Conservation (phyloP, 2,329 filamentous ascomycete species). For the Xylariaceae sp. region DNA sequence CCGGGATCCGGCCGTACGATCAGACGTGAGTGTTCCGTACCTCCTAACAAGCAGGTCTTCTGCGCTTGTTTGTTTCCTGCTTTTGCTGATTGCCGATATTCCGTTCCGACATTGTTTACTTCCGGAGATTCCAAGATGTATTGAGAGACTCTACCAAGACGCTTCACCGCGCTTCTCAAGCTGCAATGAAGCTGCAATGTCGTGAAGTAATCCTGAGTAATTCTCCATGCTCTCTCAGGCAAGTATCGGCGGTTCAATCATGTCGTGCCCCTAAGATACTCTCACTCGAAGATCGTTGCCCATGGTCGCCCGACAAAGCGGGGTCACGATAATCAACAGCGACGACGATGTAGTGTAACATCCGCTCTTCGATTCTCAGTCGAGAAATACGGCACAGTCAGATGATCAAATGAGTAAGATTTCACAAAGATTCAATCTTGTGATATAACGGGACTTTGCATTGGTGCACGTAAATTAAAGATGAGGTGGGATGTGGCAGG, state of each 20-base stretch:
- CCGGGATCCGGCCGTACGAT: constrained; percentile 11
- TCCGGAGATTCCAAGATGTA: too few species aligned
- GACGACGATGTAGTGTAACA: constrained; percentile 14
- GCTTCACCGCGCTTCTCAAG: neutral
- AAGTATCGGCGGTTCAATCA: neutral
- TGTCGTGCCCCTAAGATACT: neutral
- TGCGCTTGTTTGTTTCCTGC: neutral
- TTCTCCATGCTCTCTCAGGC: neutral
- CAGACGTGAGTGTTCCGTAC: too few species aligned
- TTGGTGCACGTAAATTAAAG: neutral
- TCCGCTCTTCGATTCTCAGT: constrained; percentile 3
- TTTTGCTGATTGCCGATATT: neutral
- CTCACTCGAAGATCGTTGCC: constrained; percentile 1
- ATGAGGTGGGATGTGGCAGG: neutral
- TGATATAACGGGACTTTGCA: neutral
- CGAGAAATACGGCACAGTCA: constrained; percentile 12
- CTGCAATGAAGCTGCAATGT: neutral
- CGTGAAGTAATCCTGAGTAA: neutral
- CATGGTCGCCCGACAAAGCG: constrained; percentile 1
- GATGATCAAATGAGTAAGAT: constrained; percentile 6
- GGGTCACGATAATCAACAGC: constrained; percentile 13
- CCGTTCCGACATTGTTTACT: too few species aligned
- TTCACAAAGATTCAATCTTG: neutral
- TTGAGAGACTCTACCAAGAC: neutral
- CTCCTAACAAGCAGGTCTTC: too few species aligned